Evolutionary conservation across 2,329 filamentous ascomycete genomes (phyloP).

Genomic region (Colletotrichum nymphaeae): DNA sequence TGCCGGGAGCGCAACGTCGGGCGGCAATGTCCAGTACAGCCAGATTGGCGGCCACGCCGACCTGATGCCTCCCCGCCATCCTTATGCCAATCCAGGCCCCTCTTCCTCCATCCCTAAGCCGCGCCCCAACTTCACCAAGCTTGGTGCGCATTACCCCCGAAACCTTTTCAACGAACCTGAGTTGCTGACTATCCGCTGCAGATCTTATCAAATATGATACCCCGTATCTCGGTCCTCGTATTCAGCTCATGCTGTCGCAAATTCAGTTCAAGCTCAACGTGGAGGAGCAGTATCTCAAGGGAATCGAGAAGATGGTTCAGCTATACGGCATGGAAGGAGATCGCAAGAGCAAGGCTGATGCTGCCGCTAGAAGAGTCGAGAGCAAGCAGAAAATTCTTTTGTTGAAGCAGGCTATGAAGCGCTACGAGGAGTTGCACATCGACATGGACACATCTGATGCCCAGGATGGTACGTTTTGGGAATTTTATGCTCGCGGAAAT

Average conservation of each 20-base stretch:
- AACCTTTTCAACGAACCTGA: background rate
- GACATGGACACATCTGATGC: conserved; percentile 85
- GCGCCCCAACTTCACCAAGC: conserved; percentile 92
- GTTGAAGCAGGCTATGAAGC: conserved; percentile 92
- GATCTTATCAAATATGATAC: conserved; percentile 99
- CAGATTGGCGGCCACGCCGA: conserved; percentile 75
- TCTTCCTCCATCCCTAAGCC: conserved; percentile 76
- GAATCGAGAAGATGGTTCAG: conserved; percentile 99
- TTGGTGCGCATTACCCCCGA: conserved; percentile 70
- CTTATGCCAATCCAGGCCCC: conserved; percentile 80
- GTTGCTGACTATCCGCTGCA: conserved; percentile 49
- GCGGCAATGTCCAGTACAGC: conserved; percentile 67
- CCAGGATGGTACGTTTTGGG: conserved; percentile 75
- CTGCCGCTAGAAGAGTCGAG: conserved; percentile 88
- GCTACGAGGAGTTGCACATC: conserved; percentile 97
- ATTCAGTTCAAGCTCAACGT: conserved; percentile 99
- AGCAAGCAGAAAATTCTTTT: conserved; percentile 98
- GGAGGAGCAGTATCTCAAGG: conserved; percentile 98
- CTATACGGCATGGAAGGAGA: conserved; percentile 98
- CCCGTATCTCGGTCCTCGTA: conserved; percentile 92
- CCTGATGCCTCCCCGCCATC: conserved; percentile 83
- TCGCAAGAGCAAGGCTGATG: conserved; percentile 93
- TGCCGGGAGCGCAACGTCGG: conserved; percentile 69
- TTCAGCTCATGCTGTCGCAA: conserved; percentile 98
- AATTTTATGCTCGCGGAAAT: background rate